Conservation (phyloP, 2,329 filamentous ascomycete genomes). For the Metarhizium brunneum region DNA sequence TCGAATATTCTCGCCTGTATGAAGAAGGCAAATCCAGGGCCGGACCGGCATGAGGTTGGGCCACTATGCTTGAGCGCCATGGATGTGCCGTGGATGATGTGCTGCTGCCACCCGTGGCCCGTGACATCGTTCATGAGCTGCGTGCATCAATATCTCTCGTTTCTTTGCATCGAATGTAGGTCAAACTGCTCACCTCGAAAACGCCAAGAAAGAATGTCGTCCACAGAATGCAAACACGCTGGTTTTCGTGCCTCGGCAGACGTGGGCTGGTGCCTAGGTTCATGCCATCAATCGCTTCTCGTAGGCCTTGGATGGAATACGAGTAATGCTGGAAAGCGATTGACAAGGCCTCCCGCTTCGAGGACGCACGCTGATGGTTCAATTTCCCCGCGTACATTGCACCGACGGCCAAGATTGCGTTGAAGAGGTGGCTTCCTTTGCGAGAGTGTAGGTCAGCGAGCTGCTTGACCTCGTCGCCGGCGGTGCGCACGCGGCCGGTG, state of each 20-base stretch:
- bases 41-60: slow-evolving; percentile 1
- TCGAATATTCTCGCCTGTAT: slow-evolving; percentile 18
- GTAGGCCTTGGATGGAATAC: slow-evolving; percentile 15
- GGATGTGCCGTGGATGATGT: slow-evolving; percentile 6
- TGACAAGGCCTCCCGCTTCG: not conserved
- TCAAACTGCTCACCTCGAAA: slow-evolving; percentile 20
- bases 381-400: slow-evolving; percentile 4
- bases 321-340: slow-evolving; percentile 17
- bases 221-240: slow-evolving; percentile 17
- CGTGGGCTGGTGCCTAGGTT: not conserved
- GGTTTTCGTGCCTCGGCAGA: not conserved
- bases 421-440: slow-evolving; percentile 9
- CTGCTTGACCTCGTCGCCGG: slow-evolving; percentile 13
- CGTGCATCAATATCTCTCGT: not conserved
- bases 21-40: slow-evolving; percentile 7
- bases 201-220: slow-evolving; percentile 23
- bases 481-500: slow-evolving; percentile 3
- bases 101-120: slow-evolving; percentile 6
- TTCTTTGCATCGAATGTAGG: not conserved
- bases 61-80: slow-evolving; percentile 4
- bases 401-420: slow-evolving; percentile 21
- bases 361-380: not conserved
- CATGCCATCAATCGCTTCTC: slow-evolving; percentile 9
- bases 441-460: slow-evolving; percentile 9
- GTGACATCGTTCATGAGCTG: slow-evolving; percentile 6